These are phyloP conservation scores for Glebionis coronaria DNA, from an alignment of 129 eudicot genomes.

Conservation along the genomic window DNA sequence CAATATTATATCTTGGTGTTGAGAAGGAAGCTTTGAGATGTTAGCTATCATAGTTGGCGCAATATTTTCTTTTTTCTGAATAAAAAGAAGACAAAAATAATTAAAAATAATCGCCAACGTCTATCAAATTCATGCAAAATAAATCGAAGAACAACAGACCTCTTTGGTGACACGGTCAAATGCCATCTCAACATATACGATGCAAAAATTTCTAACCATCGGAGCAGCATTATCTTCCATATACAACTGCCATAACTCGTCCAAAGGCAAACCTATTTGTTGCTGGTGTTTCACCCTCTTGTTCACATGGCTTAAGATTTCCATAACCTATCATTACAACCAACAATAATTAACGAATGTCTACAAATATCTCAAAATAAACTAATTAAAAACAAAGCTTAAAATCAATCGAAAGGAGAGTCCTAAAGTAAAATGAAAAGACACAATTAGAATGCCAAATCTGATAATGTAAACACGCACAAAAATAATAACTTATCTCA, in stretches of 20 bases:
- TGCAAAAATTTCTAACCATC: conserved; percentile 89
- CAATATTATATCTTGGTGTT: conserved; percentile 80
- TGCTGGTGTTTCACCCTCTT: conserved; percentile 89
- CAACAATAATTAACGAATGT: background rate
- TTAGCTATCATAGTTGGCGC: conserved; percentile 59
- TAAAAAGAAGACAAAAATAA: conserved; percentile 1
- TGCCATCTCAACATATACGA: conserved; percentile 94
- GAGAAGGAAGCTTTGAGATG: conserved; percentile 88
- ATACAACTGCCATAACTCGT: conserved; percentile 74
- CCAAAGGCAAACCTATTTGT: conserved; percentile 70
- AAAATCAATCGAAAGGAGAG: background rate
- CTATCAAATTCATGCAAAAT: background rate
- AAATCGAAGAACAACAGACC: conserved; percentile 39
- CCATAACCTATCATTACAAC: conserved; percentile 54
- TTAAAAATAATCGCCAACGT: conserved; percentile 15
- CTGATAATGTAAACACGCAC: too few relatives aligned
- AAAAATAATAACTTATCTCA: too few relatives aligned
- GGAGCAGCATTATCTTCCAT: conserved; percentile 61
- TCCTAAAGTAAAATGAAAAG: too few relatives aligned
- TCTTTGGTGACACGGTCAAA: conserved; percentile 61
- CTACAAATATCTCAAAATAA: conserved; percentile 4
- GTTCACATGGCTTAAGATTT: conserved; percentile 90
- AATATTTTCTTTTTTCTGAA: conserved; percentile 66
- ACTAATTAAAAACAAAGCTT: conserved; percentile 3
- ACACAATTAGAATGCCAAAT: too few relatives aligned